Evolutionary conservation across 1,284 basidiomycete genomes (phyloP), one percentile per base, ranked within the genome.

Genomic region (Trichosporon sp.): DNA sequence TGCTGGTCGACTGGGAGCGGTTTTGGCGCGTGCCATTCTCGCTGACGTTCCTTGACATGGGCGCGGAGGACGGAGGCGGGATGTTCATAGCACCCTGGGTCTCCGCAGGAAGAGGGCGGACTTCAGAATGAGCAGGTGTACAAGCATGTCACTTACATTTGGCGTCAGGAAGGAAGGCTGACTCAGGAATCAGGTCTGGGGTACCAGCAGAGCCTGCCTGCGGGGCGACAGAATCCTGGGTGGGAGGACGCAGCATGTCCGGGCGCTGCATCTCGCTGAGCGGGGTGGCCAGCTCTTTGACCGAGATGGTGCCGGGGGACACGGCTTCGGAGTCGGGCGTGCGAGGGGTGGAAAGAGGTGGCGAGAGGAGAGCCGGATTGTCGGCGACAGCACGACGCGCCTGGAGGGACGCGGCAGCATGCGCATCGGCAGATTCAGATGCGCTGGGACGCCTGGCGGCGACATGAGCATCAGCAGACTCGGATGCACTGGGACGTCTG

Each of bases 11-110:
- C 65, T 71, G 46, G 2, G 73, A 70, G 51, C 72, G 72, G 8
- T 69, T 64, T 8, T 69, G 26, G 51, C 70, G 70, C 1, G 64
- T 67, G 40, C 77, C 74, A 12, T 75, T 78, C 4, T 74, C 75
- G 8, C 80, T 81, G 6, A 69, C 74, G 61, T 77, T 76, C 63
- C 79, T 73, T 2, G 80, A 81, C 80, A 82, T 81, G 48, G 79
- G 74, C 0, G 77, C 75, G 0, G 82, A 80, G 7, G 75, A 68
- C 0, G 76, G 71, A 3, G 79, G 79, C 2, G 80, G 80, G 51
- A 82, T 80, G 37, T 74, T 80, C 78, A 81, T 81, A 7, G 71
- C 68, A 1, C 72, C 54, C 5, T 79, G 76, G 48, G 71, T 71
- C 12, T 72, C 74, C 3, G 81, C 77, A 10, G 75, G 74, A 2